Conservation (phyloP, 1,284 basidiomycete species). For the Ceratobasidium sp. region DNA sequence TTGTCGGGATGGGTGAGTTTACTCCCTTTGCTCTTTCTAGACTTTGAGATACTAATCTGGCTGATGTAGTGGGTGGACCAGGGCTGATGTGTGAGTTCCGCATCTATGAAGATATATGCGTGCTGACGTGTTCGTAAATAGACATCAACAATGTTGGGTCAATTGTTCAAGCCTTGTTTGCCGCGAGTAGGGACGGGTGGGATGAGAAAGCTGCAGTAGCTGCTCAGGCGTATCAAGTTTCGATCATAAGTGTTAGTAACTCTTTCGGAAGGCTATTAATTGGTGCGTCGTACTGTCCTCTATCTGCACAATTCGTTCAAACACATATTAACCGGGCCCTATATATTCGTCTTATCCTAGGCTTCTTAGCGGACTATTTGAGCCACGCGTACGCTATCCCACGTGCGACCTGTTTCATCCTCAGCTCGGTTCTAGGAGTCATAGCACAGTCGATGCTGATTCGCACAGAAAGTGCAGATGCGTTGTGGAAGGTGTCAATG, state of each 20-base stretch:
- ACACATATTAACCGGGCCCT: background rate
- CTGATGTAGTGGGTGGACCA: constrained; percentile 77
- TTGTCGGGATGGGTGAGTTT: constrained; percentile 70
- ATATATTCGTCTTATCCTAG: constrained; percentile 52
- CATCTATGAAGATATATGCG: too few relatives aligned
- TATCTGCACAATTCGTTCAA: background rate
- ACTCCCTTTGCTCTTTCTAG: constrained; percentile 12
- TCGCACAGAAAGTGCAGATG: constrained; percentile 1
- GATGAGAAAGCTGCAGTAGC: constrained; percentile 73
- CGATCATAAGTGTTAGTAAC: constrained; percentile 84
- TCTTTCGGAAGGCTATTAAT: constrained; percentile 82
- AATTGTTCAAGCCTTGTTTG: constrained; percentile 85
- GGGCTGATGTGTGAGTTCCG: constrained; percentile 82
- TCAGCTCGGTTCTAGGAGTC: constrained; percentile 75
- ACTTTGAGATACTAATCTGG: constrained; percentile 11
- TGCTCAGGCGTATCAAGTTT: constrained; percentile 88
- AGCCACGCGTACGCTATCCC: constrained; percentile 70
- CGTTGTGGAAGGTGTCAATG: constrained; percentile 79
- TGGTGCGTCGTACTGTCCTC: constrained; percentile 58
- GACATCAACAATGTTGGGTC: constrained; percentile 96
- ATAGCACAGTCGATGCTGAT: constrained; percentile 63
- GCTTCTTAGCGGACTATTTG: constrained; percentile 75
- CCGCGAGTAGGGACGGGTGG: constrained; percentile 67
- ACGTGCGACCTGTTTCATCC: constrained; percentile 75
- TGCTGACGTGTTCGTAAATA: constrained; percentile 50